Evolutionary conservation across 306 rosid genomes (phyloP), one percentile per base, ranked within the genome.

Genomic region (Vachellia collinsii): DNA sequence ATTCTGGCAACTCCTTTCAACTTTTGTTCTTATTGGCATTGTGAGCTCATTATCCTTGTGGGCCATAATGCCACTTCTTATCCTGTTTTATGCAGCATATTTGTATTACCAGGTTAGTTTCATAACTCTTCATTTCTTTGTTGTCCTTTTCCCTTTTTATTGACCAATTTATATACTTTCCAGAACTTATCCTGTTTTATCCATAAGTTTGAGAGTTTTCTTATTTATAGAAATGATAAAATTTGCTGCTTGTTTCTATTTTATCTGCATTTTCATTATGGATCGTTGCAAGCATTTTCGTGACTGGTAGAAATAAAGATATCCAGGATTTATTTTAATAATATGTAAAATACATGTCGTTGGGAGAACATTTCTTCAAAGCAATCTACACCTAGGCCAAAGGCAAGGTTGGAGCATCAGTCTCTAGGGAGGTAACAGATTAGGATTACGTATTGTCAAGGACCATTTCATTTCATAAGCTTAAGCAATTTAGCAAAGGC

Each of bases 41-140:
- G 93, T 94, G 72, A 92, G 97, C 94, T 85, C 93, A 61, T 88
- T 94, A 73, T 94, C 97, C 72, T 83, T 94, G 22, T 94, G 97
- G 98, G 89, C 94, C 85, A 90, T 94, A 77, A 85, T 91, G 90
- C 98, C 97, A 13, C 92, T 94, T 71, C 73, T 94, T 85, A 88
- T 88, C 76, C 82, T 94, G 87, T 94, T 92, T 80, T 89, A 91
- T 84, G 90, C 85, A 14, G 91, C 97, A 76, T 94, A 90, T 84
- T 77, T 92, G 41, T 92, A 87, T 77, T 94, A 88, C 88, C 98
- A 94, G 97, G 98, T 92, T 23, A 10, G 74, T 54, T 75, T 72
- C 39, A 72, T 38, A 46, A 76, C 44, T 8, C 64, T 5, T 36
- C 43, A 44, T 42, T 77, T 34, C 36, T 74, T 13, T 14, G 22